A percentile compares a stretch with the other conserved stretches of the same genome.
Conservation (phyloP, 768 basidiomycete genomes). For the Collybia sordida region DNA sequence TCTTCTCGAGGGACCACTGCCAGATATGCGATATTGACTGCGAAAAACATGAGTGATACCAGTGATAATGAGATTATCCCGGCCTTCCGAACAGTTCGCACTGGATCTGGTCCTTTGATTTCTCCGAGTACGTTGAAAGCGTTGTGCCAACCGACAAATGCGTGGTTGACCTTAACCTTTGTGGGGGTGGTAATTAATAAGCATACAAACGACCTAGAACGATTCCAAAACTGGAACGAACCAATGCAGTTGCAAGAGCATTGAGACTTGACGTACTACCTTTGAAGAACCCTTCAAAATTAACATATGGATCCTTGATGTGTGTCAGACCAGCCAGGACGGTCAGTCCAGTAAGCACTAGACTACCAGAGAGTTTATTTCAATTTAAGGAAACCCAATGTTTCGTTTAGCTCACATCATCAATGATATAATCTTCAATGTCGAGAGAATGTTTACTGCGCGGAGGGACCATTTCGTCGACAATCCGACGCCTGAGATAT, state of each 20-base stretch:
- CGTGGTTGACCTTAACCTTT: slow-evolving; percentile 33
- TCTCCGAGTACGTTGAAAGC: slow-evolving; percentile 49
- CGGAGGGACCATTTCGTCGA: slow-evolving; percentile 36
- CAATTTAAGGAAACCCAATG: background rate
- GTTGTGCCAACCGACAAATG: slow-evolving; percentile 31
- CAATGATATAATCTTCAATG: slow-evolving; percentile 28
- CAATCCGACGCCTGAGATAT: slow-evolving; percentile 25
- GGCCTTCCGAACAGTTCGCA: slow-evolving; percentile 43
- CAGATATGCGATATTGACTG: slow-evolving; percentile 42
- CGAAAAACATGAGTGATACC: slow-evolving; percentile 42
- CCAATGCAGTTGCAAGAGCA: slow-evolving; percentile 36
- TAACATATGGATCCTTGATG: slow-evolving; percentile 51
- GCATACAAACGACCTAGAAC: background rate
- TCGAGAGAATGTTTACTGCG: slow-evolving; percentile 28
- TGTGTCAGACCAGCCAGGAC: slow-evolving; percentile 56
- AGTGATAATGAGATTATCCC: slow-evolving; percentile 39
- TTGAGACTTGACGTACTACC: slow-evolving; percentile 47
- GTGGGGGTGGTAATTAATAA: slow-evolving; percentile 5
- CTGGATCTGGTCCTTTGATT: slow-evolving; percentile 36
- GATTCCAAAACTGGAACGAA: slow-evolving; percentile 6
- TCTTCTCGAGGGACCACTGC: slow-evolving; percentile 34
- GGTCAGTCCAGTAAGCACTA: slow-evolving; percentile 56
- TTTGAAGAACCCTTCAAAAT: slow-evolving; percentile 57
- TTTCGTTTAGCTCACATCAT: slow-evolving; percentile 21
- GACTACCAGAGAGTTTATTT: slow-evolving; percentile 14